Evolutionary conservation across 2,329 filamentous ascomycete species (phyloP), one percentile per base, ranked within the genome.

Genomic region (Mollisiaceae sp.): DNA sequence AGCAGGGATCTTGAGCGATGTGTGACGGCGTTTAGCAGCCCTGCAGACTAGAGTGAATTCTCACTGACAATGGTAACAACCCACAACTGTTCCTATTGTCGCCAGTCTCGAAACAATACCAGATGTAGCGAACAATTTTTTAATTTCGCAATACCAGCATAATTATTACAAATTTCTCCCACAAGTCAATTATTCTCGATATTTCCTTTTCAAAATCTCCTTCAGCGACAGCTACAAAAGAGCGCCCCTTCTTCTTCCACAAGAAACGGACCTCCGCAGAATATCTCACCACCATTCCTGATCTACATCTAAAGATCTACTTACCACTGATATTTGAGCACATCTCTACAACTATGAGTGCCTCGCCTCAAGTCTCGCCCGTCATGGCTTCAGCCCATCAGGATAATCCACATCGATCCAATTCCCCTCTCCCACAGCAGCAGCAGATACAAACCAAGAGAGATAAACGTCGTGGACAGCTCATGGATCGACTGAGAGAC

Each of bases 391-490:
- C 59, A n/a, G 65, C 67, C 9, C 68, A 72, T 56, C 67, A 67
- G 66, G 63, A 67, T 60, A 72, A 75, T 27, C 67, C 71, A 63
- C 71, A 72, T 45, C 71, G 70, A 15, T 74, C 75, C n/a, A 73
- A 74, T 59, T 74, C 74, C 52, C 74, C 75, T 35, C 72, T 72
- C 63, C 69, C 66, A 41, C 74, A 71, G 52, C 71, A 67, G 24
- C 74, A 74, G 55, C 72, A 74, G 27, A 32, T 3, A 57, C 70
- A 74, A 32, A 94, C 92, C 47, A 97, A 97, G 82, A 88, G 93
- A 78, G 94, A 98, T 80, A 95, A 96, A 79, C 89, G 94, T 76
- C 89, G 93, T 68, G 92, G 92, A 74, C 88, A 90, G 74, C 87
- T 97, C 67, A 87, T 89, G 71, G 93, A 97, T 67, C 90, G 91